Evolutionary conservation across 768 basidiomycete species (phyloP).

Genomic region (Royoungia palumana): DNA sequence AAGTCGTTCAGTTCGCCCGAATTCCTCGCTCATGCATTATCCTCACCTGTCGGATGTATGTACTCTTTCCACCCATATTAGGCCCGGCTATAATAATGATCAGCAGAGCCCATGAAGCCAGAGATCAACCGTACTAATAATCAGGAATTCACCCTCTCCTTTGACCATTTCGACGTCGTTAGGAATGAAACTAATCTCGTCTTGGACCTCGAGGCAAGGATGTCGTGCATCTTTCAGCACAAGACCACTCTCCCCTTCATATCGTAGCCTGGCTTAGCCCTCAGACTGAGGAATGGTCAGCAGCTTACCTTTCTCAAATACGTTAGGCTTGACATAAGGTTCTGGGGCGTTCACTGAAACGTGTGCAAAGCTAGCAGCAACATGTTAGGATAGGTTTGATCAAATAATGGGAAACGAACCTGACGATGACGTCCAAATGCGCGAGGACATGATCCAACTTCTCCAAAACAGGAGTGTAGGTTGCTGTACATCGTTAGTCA

Average conservation of each 20-base stretch:
- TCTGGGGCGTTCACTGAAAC: constrained; percentile 85
- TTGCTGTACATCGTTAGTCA: constrained; percentile 49
- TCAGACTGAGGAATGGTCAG: not conserved
- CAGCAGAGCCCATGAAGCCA: not conserved
- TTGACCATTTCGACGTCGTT: constrained; percentile 96
- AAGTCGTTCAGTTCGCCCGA: not conserved
- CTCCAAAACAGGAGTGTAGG: constrained; percentile 88
- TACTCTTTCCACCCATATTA: constrained; percentile 99
- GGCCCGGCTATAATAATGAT: constrained; percentile 66
- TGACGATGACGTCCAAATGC: constrained; percentile 86
- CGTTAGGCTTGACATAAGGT: constrained; percentile 82
- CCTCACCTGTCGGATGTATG: constrained; percentile 87
- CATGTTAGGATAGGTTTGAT: not conserved
- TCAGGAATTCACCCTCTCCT: constrained; percentile 91
- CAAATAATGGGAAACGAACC: constrained; percentile 42
- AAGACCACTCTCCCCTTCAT: constrained; percentile 72
- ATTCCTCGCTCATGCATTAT: not conserved
- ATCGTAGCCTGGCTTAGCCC: not conserved
- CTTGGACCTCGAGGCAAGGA: constrained; percentile 95
- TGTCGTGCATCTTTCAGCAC: constrained; percentile 85
- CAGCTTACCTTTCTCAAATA: constrained; percentile 67
- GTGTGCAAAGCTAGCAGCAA: constrained; percentile 72
- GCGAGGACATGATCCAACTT: constrained; percentile 80
- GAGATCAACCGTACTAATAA: constrained; percentile 64
- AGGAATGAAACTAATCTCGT: constrained; percentile 91